These are phyloP conservation scores for Fusarium camptoceras DNA, from an alignment of 2,329 filamentous ascomycete species.

Conservation along the genomic window DNA sequence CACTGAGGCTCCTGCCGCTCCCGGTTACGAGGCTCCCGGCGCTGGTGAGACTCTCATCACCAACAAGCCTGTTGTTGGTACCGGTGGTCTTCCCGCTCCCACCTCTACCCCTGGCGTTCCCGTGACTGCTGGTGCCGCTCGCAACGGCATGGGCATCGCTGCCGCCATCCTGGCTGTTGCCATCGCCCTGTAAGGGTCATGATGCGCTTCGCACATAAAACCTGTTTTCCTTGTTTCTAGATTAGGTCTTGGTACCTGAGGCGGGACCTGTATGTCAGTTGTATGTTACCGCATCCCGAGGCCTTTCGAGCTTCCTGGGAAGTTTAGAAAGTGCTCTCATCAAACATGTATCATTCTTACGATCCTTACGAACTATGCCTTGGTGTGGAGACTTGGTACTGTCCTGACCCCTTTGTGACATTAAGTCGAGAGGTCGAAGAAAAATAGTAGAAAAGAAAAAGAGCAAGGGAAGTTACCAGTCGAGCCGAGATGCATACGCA, in stretches of 20 bases:
- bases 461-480: constrained; percentile 42
- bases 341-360: constrained; percentile 63
- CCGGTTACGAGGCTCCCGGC: constrained; percentile 36
- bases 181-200: constrained; percentile 59
- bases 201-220: constrained; percentile 38
- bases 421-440: constrained; percentile 33
- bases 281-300: constrained; percentile 40
- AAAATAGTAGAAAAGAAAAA: constrained; percentile 42
- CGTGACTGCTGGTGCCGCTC: constrained; percentile 55
- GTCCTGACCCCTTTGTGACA: constrained; percentile 26
- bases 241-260: constrained; percentile 45
- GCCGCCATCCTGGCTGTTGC: constrained; percentile 59
- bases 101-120: constrained; percentile 53
- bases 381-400: constrained; percentile 46
- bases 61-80: constrained; percentile 45
- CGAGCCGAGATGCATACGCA: constrained; percentile 47
- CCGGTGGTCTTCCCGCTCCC: constrained; percentile 51
- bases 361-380: constrained; percentile 65
- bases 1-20: constrained; percentile 26
- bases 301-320: constrained; percentile 32
- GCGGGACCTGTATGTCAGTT: constrained; percentile 44
- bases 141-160: constrained; percentile 60
- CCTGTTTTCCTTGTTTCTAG: constrained; percentile 45
- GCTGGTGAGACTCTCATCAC: constrained; percentile 44
- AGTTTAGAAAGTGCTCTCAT: constrained; percentile 30